These are phyloP conservation scores for Debaryomyces psychrophilus DNA, from an alignment of 1,139 yeast genomes.

Conservation along the genomic window DNA sequence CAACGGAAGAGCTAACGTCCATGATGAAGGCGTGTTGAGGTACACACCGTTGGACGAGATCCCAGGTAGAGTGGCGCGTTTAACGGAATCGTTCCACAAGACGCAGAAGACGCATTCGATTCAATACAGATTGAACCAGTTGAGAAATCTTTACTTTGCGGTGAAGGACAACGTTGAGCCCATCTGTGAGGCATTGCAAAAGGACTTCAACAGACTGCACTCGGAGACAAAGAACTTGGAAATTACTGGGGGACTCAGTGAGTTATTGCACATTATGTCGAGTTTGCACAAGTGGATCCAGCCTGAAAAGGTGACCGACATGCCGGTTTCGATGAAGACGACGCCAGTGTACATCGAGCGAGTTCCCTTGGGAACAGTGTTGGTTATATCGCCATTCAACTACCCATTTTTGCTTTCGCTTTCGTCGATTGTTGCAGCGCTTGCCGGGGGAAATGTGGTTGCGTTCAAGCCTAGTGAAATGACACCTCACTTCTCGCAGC, in stretches of 20 bases:
- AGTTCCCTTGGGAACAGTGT: slow-evolving; percentile 75
- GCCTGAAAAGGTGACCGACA: slow-evolving; percentile 49
- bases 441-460: slow-evolving; percentile 87
- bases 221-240: slow-evolving; percentile 68
- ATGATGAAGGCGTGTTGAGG: slow-evolving; percentile 19
- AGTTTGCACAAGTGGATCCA: slow-evolving; percentile 64
- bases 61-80: slow-evolving; percentile 45
- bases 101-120: slow-evolving; percentile 56
- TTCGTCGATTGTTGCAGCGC: slow-evolving; percentile 74
- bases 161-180: slow-evolving; percentile 61
- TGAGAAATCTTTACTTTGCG: slow-evolving; percentile 70
- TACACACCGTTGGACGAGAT: slow-evolving; percentile 58
- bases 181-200: slow-evolving; percentile 58
- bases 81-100: slow-evolving; percentile 48
- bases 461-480: slow-evolving; percentile 80
- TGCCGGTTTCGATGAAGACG: slow-evolving; percentile 50
- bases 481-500: slow-evolving; percentile 63
- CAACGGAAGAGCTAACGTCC: background rate
- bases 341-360: slow-evolving; percentile 58
- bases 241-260: slow-evolving; percentile 52
- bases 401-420: slow-evolving; percentile 73
- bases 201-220: slow-evolving; percentile 68
- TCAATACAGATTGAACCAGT: slow-evolving; percentile 60
- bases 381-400: slow-evolving; percentile 84
- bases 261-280: slow-evolving; percentile 61